Conservation (phyloP, 106 monocot species). For the Phalaenopsis aphrodite region DNA sequence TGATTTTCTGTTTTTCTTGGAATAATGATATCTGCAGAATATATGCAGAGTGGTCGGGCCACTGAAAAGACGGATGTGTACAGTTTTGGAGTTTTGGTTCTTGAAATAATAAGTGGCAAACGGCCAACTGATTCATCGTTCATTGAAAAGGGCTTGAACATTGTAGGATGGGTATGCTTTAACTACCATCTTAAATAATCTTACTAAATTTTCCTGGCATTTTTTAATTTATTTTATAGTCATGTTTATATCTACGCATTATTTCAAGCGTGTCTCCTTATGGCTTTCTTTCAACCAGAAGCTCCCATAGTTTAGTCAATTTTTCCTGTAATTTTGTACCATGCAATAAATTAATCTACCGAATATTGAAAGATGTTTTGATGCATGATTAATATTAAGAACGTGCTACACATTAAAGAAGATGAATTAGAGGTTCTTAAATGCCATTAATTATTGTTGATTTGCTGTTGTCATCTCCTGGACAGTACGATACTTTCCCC, state of each 20-base stretch:
- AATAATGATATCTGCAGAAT: constrained; percentile 47
- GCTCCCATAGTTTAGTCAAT: too few species aligned
- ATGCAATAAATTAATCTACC: too few species aligned
- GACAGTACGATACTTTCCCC: too few species aligned
- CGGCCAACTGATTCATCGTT: constrained; percentile 94
- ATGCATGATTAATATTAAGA: too few species aligned
- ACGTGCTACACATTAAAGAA: too few species aligned
- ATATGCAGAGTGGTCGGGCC: constrained; percentile 97
- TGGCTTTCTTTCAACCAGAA: not conserved
- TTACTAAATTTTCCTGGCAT: not conserved
- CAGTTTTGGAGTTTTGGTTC: constrained; percentile 93
- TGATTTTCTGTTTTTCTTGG: not conserved
- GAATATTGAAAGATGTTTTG: too few species aligned
- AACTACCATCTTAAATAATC: not conserved
- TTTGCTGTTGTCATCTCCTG: too few species aligned
- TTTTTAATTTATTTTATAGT: not conserved
- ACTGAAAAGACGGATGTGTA: constrained; percentile 97
- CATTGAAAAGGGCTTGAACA: constrained; percentile 93
- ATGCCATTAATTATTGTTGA: too few species aligned
- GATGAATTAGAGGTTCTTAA: too few species aligned
- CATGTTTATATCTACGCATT: not conserved
- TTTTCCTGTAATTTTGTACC: too few species aligned
- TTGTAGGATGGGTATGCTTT: constrained; percentile 88
- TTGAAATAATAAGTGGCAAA: constrained; percentile 90
- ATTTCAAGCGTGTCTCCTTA: not conserved